phyloP scores from a whole-genome alignment of 1,139 yeast genomes.

The Geotrichum klebahnii region DNA sequence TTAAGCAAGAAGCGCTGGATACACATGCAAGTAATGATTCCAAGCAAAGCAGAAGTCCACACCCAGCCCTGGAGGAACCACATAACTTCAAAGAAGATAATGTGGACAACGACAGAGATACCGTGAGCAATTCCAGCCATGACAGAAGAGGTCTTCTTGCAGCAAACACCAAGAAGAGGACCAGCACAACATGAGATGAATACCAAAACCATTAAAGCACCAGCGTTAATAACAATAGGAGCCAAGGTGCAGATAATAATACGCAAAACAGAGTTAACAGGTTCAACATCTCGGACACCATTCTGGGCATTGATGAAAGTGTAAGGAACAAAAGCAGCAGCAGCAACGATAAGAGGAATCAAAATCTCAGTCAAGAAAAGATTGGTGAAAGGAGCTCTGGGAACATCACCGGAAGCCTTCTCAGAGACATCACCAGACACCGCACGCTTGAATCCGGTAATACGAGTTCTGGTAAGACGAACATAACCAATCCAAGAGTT shows the following conservation, averaged over 20 bases:
- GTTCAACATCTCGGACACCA: conserved; percentile 61
- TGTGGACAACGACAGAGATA: conserved; percentile 73
- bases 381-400: conserved; percentile 90
- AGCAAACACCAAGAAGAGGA: conserved; percentile 89
- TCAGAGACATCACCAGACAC: conserved; percentile 81
- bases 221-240: conserved; percentile 87
- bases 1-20: conserved; percentile 86
- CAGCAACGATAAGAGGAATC: conserved; percentile 81
- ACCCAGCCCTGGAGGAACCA: conserved; percentile 95
- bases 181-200: conserved; percentile 95
- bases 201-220: conserved; percentile 56
- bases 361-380: conserved; percentile 79
- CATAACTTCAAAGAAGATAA: conserved; percentile 86
- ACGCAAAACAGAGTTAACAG: conserved; percentile 80
- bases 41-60: conserved; percentile 82
- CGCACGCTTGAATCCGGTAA: conserved; percentile 97
- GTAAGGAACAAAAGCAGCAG: conserved; percentile 85
- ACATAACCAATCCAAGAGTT: conserved; percentile 99
- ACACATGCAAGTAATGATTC: conserved; percentile 79
- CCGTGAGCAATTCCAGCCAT: conserved; percentile 98
- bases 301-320: conserved; percentile 95
- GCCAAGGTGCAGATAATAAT: conserved; percentile 83
- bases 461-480: conserved; percentile 90
- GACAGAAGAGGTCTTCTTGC: conserved; percentile 96
- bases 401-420: conserved; percentile 89